Conservation (phyloP, 208 protist species). For the Crithidia bombi region DNA sequence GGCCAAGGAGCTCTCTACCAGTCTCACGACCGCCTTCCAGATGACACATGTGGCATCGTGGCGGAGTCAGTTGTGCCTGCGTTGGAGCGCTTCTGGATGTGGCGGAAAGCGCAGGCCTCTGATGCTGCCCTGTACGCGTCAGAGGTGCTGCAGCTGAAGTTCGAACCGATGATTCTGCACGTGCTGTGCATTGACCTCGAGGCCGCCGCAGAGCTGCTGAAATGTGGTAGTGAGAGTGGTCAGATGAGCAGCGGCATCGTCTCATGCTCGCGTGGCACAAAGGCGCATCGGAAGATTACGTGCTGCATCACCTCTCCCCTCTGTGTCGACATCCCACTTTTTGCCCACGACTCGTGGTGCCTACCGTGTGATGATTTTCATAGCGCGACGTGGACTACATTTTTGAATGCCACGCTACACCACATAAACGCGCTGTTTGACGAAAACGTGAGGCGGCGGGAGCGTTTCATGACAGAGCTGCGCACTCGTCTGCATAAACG, state of each 20-base stretch:
- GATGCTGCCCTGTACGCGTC: conserved; percentile 31
- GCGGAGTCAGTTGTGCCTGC: conserved; percentile 36
- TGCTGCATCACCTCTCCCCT: conserved; percentile 83
- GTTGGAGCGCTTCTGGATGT: conserved; percentile 46
- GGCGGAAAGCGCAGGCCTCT: conserved; percentile 36
- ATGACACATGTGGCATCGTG: conserved; percentile 31
- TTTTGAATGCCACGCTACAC: conserved; percentile 42
- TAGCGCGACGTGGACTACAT: conserved; percentile 32
- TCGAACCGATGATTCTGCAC: conserved; percentile 89
- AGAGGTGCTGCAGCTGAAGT: conserved; percentile 85
- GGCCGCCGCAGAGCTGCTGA: conserved; percentile 58
- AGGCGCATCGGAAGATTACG: conserved; percentile 64
- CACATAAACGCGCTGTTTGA: conserved; percentile 70
- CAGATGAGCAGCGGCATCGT: conserved; percentile 81
- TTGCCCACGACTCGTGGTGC: conserved; percentile 49
- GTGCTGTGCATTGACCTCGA: conserved; percentile 64
- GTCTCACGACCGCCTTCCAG: conserved; percentile 64
- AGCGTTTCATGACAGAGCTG: conserved; percentile 41
- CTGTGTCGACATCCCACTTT: conserved; percentile 66
- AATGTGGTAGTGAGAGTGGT: conserved; percentile 74
- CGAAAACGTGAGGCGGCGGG: conserved; percentile 58
- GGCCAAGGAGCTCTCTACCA: conserved; percentile 70
- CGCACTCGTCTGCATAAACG: conserved; percentile 7
- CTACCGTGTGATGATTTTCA: conserved; percentile 31
- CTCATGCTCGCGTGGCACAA: conserved; percentile 62